Evolutionary conservation across 208 protist genomes (phyloP).

Genomic region (Histomonas meleagridis): DNA sequence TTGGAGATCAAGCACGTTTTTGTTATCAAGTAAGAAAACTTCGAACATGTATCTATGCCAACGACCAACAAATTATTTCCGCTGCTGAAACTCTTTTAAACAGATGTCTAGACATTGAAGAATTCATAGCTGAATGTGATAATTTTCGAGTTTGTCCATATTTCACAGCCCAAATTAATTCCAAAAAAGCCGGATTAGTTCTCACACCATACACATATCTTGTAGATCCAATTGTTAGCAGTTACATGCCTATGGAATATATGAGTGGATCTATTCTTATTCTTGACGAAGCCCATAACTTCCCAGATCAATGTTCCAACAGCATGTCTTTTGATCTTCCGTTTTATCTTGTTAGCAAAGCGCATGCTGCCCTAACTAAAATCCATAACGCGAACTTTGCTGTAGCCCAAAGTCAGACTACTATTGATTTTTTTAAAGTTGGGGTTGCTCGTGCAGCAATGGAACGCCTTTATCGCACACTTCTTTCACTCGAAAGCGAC

Average conservation of each 20-base stretch:
- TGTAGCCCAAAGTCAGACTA: no score
- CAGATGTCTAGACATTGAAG: not conserved
- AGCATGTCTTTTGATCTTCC: not conserved
- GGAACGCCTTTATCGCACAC: no score
- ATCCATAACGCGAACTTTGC: no score
- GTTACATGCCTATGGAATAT: not conserved
- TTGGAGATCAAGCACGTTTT: not conserved
- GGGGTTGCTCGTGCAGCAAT: no score
- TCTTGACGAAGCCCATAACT: slow-evolving; percentile 30
- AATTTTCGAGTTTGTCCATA: not conserved
- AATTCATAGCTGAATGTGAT: not conserved
- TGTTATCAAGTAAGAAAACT: not conserved
- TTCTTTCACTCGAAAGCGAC: no score
- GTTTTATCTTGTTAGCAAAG: not conserved
- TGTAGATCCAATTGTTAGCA: slow-evolving; percentile 24
- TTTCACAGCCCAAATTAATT: slow-evolving; percentile 18
- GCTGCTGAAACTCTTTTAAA: not conserved
- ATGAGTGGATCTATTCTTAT: not conserved
- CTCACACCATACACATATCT: slow-evolving; percentile 1
- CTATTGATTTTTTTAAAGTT: no score
- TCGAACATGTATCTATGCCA: not conserved
- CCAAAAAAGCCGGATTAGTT: not conserved
- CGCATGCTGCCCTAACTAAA: no score
- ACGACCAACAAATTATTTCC: not conserved
- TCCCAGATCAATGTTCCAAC: not conserved